Conservation (phyloP, 306 rosid species). For the Prunus armeniaca region DNA sequence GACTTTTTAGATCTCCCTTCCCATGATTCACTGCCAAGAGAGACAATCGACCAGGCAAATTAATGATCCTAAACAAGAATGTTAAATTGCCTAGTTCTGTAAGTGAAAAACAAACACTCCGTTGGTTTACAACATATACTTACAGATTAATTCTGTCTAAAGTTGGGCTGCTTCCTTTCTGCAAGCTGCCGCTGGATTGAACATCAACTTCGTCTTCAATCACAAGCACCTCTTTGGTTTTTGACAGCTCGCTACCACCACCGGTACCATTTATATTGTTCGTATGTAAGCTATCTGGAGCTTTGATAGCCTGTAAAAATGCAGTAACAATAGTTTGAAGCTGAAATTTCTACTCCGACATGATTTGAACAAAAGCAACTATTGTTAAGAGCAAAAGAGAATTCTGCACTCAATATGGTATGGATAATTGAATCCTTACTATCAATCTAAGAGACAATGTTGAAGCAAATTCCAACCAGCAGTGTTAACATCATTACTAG, state of each 20-base stretch:
- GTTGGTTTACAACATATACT: conserved; percentile 34
- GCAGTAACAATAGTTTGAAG: conserved; percentile 16
- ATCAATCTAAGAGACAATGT: not conserved
- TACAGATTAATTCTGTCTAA: conserved; percentile 86
- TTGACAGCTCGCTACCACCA: conserved; percentile 12
- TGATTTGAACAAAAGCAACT: not conserved
- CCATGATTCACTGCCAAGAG: conserved; percentile 86
- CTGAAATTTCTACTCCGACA: not conserved
- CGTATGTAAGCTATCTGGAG: conserved; percentile 24
- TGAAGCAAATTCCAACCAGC: not conserved
- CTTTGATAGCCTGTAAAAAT: conserved; percentile 46
- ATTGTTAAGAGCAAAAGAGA: not conserved
- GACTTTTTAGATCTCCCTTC: conserved; percentile 46
- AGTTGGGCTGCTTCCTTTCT: conserved; percentile 56
- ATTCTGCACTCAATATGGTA: not conserved
- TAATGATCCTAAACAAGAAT: conserved; percentile 6
- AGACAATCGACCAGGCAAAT: conserved; percentile 21
- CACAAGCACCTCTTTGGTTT: conserved; percentile 35
- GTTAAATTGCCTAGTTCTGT: conserved; percentile 12
- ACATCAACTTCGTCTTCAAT: conserved; percentile 34
- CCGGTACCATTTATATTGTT: conserved; percentile 31
- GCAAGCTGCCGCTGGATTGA: conserved; percentile 37
- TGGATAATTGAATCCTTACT: not conserved
- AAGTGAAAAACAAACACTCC: not conserved
- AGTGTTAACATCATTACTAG: not conserved